Percentiles rank a stretch among this genome's conserved stretches.
Conservation (phyloP, 805 yeast species). For the Ogataea polymorpha region DNA sequence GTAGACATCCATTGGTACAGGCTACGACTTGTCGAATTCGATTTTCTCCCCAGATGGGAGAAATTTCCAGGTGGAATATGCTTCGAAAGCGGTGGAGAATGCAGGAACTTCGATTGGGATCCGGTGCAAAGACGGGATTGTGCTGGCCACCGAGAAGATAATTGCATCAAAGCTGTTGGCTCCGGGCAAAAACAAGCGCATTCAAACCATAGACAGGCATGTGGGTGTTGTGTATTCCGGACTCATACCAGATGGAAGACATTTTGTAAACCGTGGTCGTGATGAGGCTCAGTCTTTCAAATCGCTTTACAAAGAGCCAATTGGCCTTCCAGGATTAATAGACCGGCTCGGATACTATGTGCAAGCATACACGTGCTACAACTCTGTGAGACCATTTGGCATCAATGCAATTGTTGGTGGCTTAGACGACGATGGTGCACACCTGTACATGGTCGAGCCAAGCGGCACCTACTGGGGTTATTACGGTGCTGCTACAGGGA, state of each 20-base stretch:
- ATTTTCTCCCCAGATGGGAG: slow-evolving; percentile 93
- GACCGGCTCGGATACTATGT: slow-evolving; percentile 87
- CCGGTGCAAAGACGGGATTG: slow-evolving; percentile 88
- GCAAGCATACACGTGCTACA: slow-evolving; percentile 93
- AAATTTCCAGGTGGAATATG: slow-evolving; percentile 97
- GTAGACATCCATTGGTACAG: slow-evolving; percentile 92
- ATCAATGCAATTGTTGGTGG: slow-evolving; percentile 92
- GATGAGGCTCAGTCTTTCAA: slow-evolving; percentile 84
- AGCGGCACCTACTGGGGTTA: slow-evolving; percentile 98
- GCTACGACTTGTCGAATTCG: slow-evolving; percentile 96
- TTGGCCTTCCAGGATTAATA: slow-evolving; percentile 77
- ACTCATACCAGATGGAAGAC: slow-evolving; percentile 93
- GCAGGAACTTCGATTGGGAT: slow-evolving; percentile 95
- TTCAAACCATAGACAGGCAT: slow-evolving; percentile 91
- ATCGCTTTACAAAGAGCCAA: slow-evolving; percentile 68
- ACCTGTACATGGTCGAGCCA: slow-evolving; percentile 95
- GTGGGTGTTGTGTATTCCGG: slow-evolving; percentile 96
- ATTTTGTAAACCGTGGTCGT: slow-evolving; percentile 85
- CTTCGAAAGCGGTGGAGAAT: slow-evolving; percentile 94
- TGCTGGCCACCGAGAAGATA: slow-evolving; percentile 96
- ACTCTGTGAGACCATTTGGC: slow-evolving; percentile 98
- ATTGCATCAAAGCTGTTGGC: slow-evolving; percentile 82
- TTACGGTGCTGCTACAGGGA: slow-evolving; percentile 95
- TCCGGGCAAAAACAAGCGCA: slow-evolving; percentile 84
- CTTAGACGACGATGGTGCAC: slow-evolving; percentile 78